Evolutionary conservation across 768 basidiomycete genomes (phyloP), one percentile per base, ranked within the genome.

Genomic region (Pholiota microspora): DNA sequence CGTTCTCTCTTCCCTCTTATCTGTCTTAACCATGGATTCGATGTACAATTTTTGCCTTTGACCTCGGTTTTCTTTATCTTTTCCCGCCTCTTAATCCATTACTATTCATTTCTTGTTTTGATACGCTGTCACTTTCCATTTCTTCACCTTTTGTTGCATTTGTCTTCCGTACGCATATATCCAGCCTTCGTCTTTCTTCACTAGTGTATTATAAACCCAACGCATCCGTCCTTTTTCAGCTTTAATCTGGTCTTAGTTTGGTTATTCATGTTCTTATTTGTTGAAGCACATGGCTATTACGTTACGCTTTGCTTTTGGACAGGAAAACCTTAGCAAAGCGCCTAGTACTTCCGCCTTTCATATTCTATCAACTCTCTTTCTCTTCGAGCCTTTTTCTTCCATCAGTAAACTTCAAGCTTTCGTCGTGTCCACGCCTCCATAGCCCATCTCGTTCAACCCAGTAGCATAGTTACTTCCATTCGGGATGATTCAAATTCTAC

Each of bases 111-210:
- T 42, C 40, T 42, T 42, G 40, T 42, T 42, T 38, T 23, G 8
- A 16, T 18, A n/a, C 40, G 18, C 40, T 42, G 7, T 42, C 40
- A 23, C 23, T 23, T 3, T 23, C 29, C 23, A 3, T 42, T 16
- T 42, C 40, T 42, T 23, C 16, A 10, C 3, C 18, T n/a, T 7
- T 10, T 23, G 21, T 23, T 18, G 12, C 23, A 2, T 8, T 18
- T 42, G 40, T 42, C 16, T 32, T 28, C 29, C 44, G 51, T 51
- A 44, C 51, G 27, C 28, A 51, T 51, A 44, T 31, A 27, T 48
- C 28, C 29, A 9, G 13, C 13, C 18, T 51, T 31, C 16, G 12
- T 36, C 42, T 31, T 51, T 28, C 23, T 51, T 51, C 21, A 31
- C 10, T 23, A 9, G 23, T 51, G 51, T 51, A 51, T 51, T 51